A percentile compares a stretch with the other conserved stretches of the same genome.
These are phyloP conservation scores for Backusella parvicylindrica DNA, from an alignment of 192 early-diverging fungal genomes.

Conservation along the genomic window DNA sequence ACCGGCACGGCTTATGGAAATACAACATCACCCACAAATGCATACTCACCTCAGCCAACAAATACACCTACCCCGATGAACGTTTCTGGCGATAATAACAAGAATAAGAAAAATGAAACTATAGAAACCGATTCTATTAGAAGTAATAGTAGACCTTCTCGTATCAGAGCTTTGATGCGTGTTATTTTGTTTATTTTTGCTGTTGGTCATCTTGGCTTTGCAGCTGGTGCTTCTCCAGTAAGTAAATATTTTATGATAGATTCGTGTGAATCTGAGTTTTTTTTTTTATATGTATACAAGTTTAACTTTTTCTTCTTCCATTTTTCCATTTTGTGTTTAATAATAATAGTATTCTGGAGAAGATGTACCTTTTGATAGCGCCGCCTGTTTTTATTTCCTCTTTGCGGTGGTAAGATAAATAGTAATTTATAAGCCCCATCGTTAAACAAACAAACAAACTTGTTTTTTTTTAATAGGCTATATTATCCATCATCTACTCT, in stretches of 20 bases:
- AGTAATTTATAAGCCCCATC: neutral
- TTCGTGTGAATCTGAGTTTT: neutral
- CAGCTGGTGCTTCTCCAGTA: conserved; percentile 37
- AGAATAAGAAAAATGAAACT: neutral
- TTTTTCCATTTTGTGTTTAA: neutral
- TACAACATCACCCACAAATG: neutral
- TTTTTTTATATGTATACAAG: too few species aligned
- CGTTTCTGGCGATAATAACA: neutral
- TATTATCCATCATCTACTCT: conserved; percentile 22
- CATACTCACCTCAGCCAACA: neutral
- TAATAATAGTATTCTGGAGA: conserved; percentile 18
- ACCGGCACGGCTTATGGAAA: conserved; percentile 31
- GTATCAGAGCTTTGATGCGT: conserved; percentile 16
- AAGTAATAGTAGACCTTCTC: conserved; percentile 7
- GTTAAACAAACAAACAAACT: neutral
- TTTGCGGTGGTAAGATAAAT: conserved; percentile 25
- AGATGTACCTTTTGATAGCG: conserved; percentile 18
- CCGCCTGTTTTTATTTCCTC: conserved; percentile 29
- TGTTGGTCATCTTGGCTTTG: conserved; percentile 34
- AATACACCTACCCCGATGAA: neutral
- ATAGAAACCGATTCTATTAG: conserved; percentile 5
- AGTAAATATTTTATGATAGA: neutral
- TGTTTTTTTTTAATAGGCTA: conserved; percentile 9
- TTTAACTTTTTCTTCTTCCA: neutral
- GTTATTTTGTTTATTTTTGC: conserved; percentile 27